A percentile compares a stretch with the other conserved stretches of the same genome.
phyloP scores from a whole-genome alignment of 129 eudicot genomes.

The Arctium minus region DNA sequence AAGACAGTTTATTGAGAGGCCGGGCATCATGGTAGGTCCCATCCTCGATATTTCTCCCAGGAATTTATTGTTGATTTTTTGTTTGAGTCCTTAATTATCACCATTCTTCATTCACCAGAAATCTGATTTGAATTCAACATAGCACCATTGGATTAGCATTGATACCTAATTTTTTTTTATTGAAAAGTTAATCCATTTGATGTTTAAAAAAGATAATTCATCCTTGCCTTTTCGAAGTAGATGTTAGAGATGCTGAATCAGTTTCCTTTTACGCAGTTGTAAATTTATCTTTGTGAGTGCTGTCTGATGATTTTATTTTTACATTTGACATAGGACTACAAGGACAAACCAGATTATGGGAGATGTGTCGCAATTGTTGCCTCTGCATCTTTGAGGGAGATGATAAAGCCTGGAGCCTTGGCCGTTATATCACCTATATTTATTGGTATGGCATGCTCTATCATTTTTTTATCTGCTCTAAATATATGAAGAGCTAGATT shows the following conservation, averaged over 20 bases:
- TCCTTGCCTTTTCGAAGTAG: not conserved
- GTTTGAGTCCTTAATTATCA: not conserved
- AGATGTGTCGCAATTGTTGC: slow-evolving; percentile 97
- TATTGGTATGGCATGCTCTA: slow-evolving; percentile 47
- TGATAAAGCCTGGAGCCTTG: slow-evolving; percentile 98
- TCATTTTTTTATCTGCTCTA: not conserved
- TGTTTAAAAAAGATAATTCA: not conserved
- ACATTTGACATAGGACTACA: slow-evolving; percentile 58
- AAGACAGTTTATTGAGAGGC: slow-evolving; percentile 95
- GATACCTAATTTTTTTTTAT: not conserved
- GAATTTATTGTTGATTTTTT: slow-evolving; percentile 3
- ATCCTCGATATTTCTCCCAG: not conserved
- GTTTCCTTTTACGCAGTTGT: not conserved
- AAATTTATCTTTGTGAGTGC: not conserved
- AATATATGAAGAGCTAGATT: not conserved
- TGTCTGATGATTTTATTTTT: not conserved
- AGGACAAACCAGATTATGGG: slow-evolving; percentile 95
- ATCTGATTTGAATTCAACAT: not conserved
- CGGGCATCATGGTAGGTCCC: slow-evolving; percentile 89
- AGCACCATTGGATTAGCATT: not conserved
- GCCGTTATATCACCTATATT: slow-evolving; percentile 83
- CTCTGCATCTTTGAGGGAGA: slow-evolving; percentile 96
- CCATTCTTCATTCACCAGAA: not conserved
- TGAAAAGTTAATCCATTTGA: not conserved
- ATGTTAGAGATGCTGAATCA: not conserved